Evolutionary conservation across 768 basidiomycete genomes (phyloP).

Genomic region (Boletus speciosus): DNA sequence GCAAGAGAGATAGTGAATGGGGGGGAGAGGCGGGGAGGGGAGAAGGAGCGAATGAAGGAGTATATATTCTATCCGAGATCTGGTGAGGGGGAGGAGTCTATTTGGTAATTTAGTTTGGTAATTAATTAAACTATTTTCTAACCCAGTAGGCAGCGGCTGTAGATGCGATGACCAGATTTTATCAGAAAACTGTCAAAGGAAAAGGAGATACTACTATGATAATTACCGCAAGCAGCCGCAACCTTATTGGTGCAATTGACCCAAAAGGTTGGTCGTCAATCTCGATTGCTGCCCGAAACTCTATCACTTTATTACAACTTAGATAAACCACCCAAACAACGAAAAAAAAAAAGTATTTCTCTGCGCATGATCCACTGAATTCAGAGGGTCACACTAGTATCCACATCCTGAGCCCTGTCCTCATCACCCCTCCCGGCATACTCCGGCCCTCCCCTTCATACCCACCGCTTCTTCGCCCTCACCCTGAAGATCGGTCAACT

Average conservation of each 20-base stretch:
- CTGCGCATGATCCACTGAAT: not conserved
- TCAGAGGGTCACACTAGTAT: not conserved
- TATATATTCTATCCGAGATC: conserved; percentile 35
- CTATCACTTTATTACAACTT: conserved; percentile 55
- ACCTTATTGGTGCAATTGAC: conserved; percentile 38
- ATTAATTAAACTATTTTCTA: conserved; percentile 38
- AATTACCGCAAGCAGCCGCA: conserved; percentile 28
- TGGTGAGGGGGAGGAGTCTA: conserved; percentile 23
- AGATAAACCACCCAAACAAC: conserved; percentile 26
- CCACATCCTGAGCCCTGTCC: not conserved
- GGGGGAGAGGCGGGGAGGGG: conserved; percentile 11
- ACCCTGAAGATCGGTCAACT: conserved; percentile 21
- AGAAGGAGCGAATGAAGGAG: conserved; percentile 18
- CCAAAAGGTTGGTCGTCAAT: conserved; percentile 42
- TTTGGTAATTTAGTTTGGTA: conserved; percentile 34
- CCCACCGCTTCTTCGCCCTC: conserved; percentile 18
- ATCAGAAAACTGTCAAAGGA: conserved; percentile 26
- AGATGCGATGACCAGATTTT: conserved; percentile 21
- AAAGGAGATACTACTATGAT: conserved; percentile 18
- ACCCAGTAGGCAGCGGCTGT: conserved; percentile 12
- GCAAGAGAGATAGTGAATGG: conserved; percentile 10
- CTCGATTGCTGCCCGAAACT: conserved; percentile 43
- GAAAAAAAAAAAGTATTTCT: conserved; percentile 4
- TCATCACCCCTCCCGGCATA: conserved; percentile 4
- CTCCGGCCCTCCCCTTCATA: conserved; percentile 6